phyloP scores from a whole-genome alignment of 345 rosid species.

The Lagerstroemia speciosa region DNA sequence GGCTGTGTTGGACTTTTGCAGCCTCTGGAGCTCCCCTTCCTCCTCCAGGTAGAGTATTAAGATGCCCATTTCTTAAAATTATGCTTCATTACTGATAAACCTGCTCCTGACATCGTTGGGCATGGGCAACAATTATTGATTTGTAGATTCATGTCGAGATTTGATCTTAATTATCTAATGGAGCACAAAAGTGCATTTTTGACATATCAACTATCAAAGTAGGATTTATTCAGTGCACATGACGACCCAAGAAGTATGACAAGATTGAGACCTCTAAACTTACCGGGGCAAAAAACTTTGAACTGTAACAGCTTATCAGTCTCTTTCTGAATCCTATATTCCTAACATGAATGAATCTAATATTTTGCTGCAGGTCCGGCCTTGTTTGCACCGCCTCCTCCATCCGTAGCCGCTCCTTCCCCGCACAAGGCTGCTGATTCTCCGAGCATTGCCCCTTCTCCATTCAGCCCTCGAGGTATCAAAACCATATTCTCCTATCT shows the following conservation, averaged over 20 bases:
- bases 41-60: constrained; percentile 51
- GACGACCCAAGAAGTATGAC: background rate
- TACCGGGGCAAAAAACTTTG: background rate
- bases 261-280: background rate
- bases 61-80: background rate
- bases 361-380: constrained; percentile 42
- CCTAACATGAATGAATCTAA: background rate
- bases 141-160: background rate
- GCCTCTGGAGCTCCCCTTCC: constrained; percentile 81
- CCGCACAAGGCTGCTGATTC: background rate
- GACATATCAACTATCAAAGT: background rate
- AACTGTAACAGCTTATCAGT: background rate
- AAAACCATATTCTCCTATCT: background rate
- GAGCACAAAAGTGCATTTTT: background rate
- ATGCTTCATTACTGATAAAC: background rate
- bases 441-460: constrained; percentile 13
- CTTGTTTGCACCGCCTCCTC: constrained; percentile 35
- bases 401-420: background rate
- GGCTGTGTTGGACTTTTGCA: constrained; percentile 18
- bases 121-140: background rate
- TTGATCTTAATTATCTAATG: background rate
- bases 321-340: background rate
- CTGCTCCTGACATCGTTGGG: background rate
- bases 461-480: constrained; percentile 50
- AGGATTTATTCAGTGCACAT: no score